phyloP scores from a whole-genome alignment of 495 filamentous ascomycete species.

The Xylaria scruposa region DNA sequence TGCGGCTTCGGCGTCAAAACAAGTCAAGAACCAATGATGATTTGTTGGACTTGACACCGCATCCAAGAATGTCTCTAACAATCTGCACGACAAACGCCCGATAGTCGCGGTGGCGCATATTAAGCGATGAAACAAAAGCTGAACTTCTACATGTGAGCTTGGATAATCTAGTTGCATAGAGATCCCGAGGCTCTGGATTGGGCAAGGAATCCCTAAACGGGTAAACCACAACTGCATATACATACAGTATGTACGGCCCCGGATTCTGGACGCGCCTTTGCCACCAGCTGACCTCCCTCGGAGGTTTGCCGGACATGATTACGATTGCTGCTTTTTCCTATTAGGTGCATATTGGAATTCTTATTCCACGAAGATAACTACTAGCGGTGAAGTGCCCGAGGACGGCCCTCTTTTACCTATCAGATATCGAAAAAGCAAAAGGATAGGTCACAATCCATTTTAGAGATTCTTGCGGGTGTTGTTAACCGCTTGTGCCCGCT shows the following conservation, averaged over 20 bases:
- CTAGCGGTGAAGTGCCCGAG: neutral
- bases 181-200: constrained; percentile 3
- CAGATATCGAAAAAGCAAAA: neutral
- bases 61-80: neutral
- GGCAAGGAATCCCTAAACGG: neutral
- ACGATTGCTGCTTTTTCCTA: neutral
- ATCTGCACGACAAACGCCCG: too few species aligned
- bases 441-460: neutral
- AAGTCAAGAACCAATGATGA: neutral
- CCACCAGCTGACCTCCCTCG: neutral
- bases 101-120: neutral
- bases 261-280: neutral
- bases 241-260: neutral
- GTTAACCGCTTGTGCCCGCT: neutral
- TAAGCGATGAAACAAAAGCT: neutral
- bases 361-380: too few species aligned
- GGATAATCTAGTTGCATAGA: neutral
- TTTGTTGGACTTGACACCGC: neutral
- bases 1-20: neutral
- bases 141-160: neutral
- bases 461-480: neutral
- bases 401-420: neutral
- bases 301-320: neutral
- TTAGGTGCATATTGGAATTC: neutral
- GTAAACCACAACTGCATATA: too few species aligned